phyloP scores from a whole-genome alignment of 805 yeast genomes.

The Candida anglica region DNA sequence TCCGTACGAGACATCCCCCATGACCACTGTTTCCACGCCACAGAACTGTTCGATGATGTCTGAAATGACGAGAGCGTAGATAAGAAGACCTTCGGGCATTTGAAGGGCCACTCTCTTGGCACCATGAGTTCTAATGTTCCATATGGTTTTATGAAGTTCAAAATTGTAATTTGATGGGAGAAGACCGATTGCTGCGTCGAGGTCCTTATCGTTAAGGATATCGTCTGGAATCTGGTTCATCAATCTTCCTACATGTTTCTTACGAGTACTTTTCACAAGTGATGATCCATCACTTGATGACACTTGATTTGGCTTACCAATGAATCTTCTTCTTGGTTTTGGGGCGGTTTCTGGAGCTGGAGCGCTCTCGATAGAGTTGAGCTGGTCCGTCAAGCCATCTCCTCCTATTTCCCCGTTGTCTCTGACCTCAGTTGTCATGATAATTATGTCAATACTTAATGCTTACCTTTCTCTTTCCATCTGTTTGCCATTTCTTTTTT shows the following conservation, averaged over 20 bases:
- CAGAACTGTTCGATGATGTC: conserved; percentile 94
- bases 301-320: conserved; percentile 52
- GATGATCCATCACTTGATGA: too few relatives aligned
- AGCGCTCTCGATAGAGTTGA: too few relatives aligned
- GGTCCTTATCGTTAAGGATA: conserved; percentile 70
- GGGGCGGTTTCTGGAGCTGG: conserved; percentile 2
- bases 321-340: conserved; percentile 53
- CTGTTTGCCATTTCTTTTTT: not conserved
- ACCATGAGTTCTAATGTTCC: conserved; percentile 75
- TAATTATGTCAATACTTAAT: too few relatives aligned
- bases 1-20: conserved; percentile 99
- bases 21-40: conserved; percentile 77
- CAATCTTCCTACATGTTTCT: conserved; percentile 56
- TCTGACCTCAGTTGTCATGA: too few relatives aligned
- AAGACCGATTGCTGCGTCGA: conserved; percentile 78
- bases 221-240: conserved; percentile 87
- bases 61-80: conserved; percentile 83
- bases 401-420: too few relatives aligned
- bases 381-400: too few relatives aligned
- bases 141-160: conserved; percentile 91
- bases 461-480: not conserved
- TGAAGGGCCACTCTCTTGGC: conserved; percentile 89
- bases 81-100: conserved; percentile 94
- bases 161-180: conserved; percentile 92
- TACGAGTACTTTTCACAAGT: too few relatives aligned